Percentiles rank a stretch among this genome's conserved stretches.
phyloP scores from a whole-genome alignment of 768 basidiomycete species.

The Auriculariales sp. region DNA sequence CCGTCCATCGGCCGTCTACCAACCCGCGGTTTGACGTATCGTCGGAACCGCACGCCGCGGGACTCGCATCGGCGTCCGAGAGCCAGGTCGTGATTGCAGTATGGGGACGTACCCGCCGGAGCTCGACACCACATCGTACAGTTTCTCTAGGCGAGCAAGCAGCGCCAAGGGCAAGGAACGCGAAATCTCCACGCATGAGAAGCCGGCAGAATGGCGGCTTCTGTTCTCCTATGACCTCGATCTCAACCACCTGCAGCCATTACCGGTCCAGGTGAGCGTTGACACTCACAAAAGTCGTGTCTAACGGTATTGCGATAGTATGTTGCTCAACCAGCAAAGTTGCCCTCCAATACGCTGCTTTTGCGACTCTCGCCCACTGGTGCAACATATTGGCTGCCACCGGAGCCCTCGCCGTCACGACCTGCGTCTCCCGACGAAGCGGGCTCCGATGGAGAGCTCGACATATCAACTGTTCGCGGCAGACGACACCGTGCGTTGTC shows the following conservation, averaged over 20 bases:
- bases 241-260: slow-evolving; percentile 38
- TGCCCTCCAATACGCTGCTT: slow-evolving; percentile 65
- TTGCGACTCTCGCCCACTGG: slow-evolving; percentile 49
- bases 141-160: slow-evolving; percentile 7
- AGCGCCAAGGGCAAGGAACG: slow-evolving; percentile 36
- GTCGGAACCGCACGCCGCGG: slow-evolving; percentile 3
- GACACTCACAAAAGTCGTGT: neutral
- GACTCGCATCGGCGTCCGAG: slow-evolving; percentile 2
- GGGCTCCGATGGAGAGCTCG: slow-evolving; percentile 57
- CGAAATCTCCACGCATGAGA: slow-evolving; percentile 11
- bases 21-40: slow-evolving; percentile 52
- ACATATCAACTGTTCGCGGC: slow-evolving; percentile 11
- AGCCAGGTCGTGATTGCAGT: neutral
- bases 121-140: slow-evolving; percentile 11
- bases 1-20: slow-evolving; percentile 68
- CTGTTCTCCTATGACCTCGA: slow-evolving; percentile 56
- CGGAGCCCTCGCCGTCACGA: slow-evolving; percentile 18
- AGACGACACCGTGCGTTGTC: neutral
- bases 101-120: slow-evolving; percentile 4
- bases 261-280: slow-evolving; percentile 46
- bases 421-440: slow-evolving; percentile 53
- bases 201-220: slow-evolving; percentile 40
- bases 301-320: neutral
- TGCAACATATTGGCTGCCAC: slow-evolving; percentile 43
- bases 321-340: slow-evolving; percentile 19